Evolutionary conservation across 2,329 filamentous ascomycete species (phyloP).

Genomic region (Curvularia hawaiiensis): DNA sequence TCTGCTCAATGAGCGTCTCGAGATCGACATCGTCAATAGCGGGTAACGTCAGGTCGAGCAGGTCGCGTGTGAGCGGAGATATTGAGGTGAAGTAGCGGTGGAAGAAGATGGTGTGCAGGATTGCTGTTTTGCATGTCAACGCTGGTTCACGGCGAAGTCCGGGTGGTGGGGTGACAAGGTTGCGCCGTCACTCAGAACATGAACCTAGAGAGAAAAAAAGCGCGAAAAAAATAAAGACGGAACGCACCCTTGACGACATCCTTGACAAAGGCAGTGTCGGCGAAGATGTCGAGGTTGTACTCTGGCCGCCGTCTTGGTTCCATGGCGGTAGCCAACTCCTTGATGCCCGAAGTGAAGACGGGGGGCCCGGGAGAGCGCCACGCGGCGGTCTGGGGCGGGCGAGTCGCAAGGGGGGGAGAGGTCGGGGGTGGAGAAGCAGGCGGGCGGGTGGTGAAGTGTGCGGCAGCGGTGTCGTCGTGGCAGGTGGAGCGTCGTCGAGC

Average conservation of each 20-base stretch:
- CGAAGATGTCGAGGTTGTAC: conserved; percentile 92
- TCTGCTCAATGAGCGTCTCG: conserved; percentile 90
- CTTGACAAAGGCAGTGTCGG: conserved; percentile 85
- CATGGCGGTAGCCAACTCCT: conserved; percentile 53
- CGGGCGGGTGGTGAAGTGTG: background rate
- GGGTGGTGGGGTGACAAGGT: conserved; percentile 15
- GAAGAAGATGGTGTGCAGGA: conserved; percentile 98
- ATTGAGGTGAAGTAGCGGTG: conserved; percentile 94
- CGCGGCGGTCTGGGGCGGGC: conserved; percentile 16
- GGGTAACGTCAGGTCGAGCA: conserved; percentile 88
- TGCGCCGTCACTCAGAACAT: conserved; percentile 6
- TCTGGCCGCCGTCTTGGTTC: conserved; percentile 75
- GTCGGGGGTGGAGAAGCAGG: conserved; percentile 2
- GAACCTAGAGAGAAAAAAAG: conserved; percentile 3
- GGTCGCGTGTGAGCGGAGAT: conserved; percentile 80
- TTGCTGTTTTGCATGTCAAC: conserved; percentile 60
- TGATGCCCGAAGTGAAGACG: conserved; percentile 7
- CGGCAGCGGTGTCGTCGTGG: background rate
- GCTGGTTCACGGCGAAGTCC: conserved; percentile 8
- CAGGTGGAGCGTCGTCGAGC: background rate
- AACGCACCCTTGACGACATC: conserved; percentile 86
- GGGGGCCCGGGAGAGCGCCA: conserved; percentile 13
- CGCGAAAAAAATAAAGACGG: conserved; percentile 8
- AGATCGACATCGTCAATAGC: conserved; percentile 89
- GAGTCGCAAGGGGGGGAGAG: conserved; percentile 16